Percentiles rank a stretch among this genome's conserved stretches.
Evolutionary conservation across 352 stramenopile genomes (phyloP).

Genomic region (Pythium utonaiense): DNA sequence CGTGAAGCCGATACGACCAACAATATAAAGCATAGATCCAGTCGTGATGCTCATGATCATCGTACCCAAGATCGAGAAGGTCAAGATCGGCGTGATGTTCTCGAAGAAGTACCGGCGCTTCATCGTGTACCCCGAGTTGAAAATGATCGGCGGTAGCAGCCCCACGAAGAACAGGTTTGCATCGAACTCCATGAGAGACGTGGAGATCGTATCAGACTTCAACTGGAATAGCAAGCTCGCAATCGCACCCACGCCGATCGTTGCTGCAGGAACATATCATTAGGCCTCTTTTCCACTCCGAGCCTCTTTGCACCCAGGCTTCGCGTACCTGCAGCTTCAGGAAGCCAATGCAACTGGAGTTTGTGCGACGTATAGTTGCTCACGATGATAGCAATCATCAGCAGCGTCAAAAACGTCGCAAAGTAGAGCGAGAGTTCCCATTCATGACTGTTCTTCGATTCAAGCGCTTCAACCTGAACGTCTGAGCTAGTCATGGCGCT

Average conservation of each 20-base stretch:
- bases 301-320: background rate
- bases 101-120: constrained; percentile 91
- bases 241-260: constrained; percentile 56
- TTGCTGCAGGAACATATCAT: constrained; percentile 20
- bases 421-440: constrained; percentile 81
- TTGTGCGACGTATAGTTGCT: constrained; percentile 80
- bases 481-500: constrained; percentile 25
- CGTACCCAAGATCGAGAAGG: constrained; percentile 89
- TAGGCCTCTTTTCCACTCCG: background rate
- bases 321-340: constrained; percentile 49
- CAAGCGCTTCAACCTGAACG: constrained; percentile 31
- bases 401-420: constrained; percentile 61
- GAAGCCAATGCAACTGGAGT: constrained; percentile 69
- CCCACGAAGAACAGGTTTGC: constrained; percentile 92
- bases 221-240: constrained; percentile 57
- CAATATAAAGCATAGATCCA: constrained; percentile 67
- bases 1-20: constrained; percentile 56
- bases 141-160: constrained; percentile 93
- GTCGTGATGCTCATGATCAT: constrained; percentile 88
- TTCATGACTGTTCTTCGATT: constrained; percentile 62
- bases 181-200: constrained; percentile 85
- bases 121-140: constrained; percentile 93
- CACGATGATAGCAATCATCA: constrained; percentile 75
- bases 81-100: constrained; percentile 87
- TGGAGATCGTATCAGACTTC: constrained; percentile 65